These are phyloP conservation scores for Diversispora eburnea DNA, from an alignment of 192 early-diverging fungal species.

Conservation along the genomic window DNA sequence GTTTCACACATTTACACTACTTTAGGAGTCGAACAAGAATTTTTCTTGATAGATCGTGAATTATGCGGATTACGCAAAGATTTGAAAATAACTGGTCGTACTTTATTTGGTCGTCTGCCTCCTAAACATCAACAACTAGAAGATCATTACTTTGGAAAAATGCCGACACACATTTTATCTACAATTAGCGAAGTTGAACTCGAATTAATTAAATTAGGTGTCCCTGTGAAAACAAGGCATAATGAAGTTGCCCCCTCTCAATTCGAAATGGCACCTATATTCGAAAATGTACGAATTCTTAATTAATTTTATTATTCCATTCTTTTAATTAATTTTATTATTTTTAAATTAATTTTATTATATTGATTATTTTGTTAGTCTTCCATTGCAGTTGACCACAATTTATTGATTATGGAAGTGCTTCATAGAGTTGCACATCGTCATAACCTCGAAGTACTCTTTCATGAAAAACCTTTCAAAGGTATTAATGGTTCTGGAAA, in stretches of 20 bases:
- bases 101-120: constrained; percentile 88
- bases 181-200: constrained; percentile 91
- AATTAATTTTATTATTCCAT: neutral
- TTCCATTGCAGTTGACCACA: constrained; percentile 95
- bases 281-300: constrained; percentile 64
- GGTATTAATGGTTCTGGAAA: constrained; percentile 98
- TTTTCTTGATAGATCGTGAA: constrained; percentile 95
- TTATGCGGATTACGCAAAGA: constrained; percentile 93
- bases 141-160: constrained; percentile 99
- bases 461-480: constrained; percentile 99
- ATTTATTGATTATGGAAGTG: constrained; percentile 96
- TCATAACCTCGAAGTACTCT: constrained; percentile 94
- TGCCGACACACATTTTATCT: constrained; percentile 88
- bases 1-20: constrained; percentile 87
- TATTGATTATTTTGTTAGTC: constrained; percentile 37
- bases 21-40: constrained; percentile 97
- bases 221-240: constrained; percentile 98
- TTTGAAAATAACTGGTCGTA: constrained; percentile 94
- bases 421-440: constrained; percentile 96
- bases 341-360: neutral
- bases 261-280: constrained; percentile 98
- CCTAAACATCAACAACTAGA: constrained; percentile 99
- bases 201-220: constrained; percentile 90
- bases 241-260: constrained; percentile 99
- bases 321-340: neutral